These are phyloP conservation scores for Penicillium paradoxum DNA, from an alignment of 495 filamentous ascomycete species.

Conservation along the genomic window DNA sequence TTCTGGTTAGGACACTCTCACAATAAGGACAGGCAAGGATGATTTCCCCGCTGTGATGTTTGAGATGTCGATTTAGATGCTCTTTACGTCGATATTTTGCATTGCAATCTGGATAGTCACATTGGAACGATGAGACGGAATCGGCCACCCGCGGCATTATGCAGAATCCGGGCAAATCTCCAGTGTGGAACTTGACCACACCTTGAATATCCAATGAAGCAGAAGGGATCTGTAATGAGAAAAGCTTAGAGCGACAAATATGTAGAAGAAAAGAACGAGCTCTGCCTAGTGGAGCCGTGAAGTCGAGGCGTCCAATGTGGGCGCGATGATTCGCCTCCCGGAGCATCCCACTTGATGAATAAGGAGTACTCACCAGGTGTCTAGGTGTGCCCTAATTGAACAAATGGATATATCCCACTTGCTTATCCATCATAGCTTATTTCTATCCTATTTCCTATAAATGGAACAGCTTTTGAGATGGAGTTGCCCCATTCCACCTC, in stretches of 20 bases:
- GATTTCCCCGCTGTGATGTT: slow-evolving; percentile 2
- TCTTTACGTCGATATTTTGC: slow-evolving; percentile 22
- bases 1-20: slow-evolving; percentile 13
- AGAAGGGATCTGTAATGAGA: neutral
- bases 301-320: neutral
- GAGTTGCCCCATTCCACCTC: neutral
- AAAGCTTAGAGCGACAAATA: neutral
- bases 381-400: too few relatives aligned
- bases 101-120: slow-evolving; percentile 11
- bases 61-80: slow-evolving; percentile 20
- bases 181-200: neutral
- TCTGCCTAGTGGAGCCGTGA: neutral
- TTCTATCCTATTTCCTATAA: neutral
- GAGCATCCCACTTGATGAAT: slow-evolving; percentile 1
- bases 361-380: neutral
- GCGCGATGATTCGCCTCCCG: neutral
- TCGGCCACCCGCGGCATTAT: neutral
- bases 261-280: neutral
- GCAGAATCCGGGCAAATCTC: neutral
- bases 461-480: neutral
- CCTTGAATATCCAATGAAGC: neutral
- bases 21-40: slow-evolving; percentile 15
- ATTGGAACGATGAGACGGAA: slow-evolving; percentile 1
- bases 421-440: neutral
- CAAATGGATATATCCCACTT: neutral